Percentiles rank a stretch among this genome's conserved stretches.
Conservation (phyloP, 2,329 filamentous ascomycete species). For the Fusarium liriodendri region DNA sequence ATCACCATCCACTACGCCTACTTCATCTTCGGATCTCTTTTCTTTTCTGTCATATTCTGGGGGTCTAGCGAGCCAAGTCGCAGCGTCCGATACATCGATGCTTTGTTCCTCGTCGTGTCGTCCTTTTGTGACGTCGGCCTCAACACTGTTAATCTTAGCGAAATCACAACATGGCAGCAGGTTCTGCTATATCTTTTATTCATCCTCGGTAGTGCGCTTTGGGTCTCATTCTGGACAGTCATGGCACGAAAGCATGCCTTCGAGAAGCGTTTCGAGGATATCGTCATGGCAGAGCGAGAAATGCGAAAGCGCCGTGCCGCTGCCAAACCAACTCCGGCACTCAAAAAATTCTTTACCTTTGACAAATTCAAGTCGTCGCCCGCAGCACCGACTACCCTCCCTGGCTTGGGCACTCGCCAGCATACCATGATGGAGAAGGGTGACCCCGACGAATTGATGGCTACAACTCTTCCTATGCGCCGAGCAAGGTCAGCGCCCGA, state of each 20-base stretch:
- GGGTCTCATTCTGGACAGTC: conserved; percentile 74
- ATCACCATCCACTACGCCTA: conserved; percentile 75
- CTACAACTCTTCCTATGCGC: conserved; percentile 18
- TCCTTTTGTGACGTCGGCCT: conserved; percentile 76
- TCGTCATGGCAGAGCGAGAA: conserved; percentile 58
- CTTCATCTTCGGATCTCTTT: conserved; percentile 67
- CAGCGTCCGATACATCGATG: conserved; percentile 70
- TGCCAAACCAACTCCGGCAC: not conserved
- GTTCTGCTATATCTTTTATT: conserved; percentile 73
- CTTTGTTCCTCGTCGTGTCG: conserved; percentile 74
- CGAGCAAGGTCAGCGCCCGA: conserved; percentile 35
- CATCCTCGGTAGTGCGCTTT: conserved; percentile 73
- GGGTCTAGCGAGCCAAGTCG: conserved; percentile 61
- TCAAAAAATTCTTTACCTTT: conserved; percentile 36
- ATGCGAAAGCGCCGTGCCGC: conserved; percentile 35
- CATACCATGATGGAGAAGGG: conserved; percentile 22
- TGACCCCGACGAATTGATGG: conserved; percentile 11
- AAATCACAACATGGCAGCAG: conserved; percentile 76
- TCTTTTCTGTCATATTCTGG: conserved; percentile 72
- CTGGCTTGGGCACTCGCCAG: conserved; percentile 37
- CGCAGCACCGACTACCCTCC: conserved; percentile 3
- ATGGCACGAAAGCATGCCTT: conserved; percentile 71
- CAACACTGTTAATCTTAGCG: conserved; percentile 74
- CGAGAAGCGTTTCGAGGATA: conserved; percentile 67
- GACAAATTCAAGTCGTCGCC: conserved; percentile 36